Conservation (phyloP, 1,284 basidiomycete species). For the Phylloporus gajari region DNA sequence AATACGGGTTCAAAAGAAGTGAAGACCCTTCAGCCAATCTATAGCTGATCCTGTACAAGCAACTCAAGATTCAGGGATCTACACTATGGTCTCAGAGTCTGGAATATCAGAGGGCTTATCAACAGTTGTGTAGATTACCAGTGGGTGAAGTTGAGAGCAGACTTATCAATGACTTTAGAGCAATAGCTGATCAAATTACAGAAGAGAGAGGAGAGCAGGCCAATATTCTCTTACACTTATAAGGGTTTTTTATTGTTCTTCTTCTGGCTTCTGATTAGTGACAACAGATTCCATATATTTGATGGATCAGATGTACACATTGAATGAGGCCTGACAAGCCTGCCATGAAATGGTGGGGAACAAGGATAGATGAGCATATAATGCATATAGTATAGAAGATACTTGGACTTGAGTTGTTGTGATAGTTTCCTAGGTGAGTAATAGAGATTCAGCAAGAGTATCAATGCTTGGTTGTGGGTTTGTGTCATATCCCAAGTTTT, state of each 20-base stretch:
- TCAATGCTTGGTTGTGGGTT: slow-evolving; percentile 11
- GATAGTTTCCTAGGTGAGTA: slow-evolving; percentile 49
- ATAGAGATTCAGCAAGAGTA: slow-evolving; percentile 22
- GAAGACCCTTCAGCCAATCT: slow-evolving; percentile 73
- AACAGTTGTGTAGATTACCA: slow-evolving; percentile 57
- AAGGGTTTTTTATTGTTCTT: slow-evolving; percentile 58
- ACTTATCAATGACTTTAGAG: slow-evolving; percentile 49
- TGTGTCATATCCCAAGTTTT: too few species aligned
- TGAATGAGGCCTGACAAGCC: slow-evolving; percentile 85
- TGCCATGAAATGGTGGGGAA: too few species aligned
- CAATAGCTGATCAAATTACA: slow-evolving; percentile 70
- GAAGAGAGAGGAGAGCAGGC: slow-evolving; percentile 64
- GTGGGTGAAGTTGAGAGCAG: not conserved
- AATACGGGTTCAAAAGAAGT: slow-evolving; percentile 59
- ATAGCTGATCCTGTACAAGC: slow-evolving; percentile 81
- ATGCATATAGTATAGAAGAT: slow-evolving; percentile 6
- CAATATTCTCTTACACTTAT: slow-evolving; percentile 81
- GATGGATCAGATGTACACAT: slow-evolving; percentile 73
- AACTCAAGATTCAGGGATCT: slow-evolving; percentile 89
- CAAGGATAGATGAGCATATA: slow-evolving; percentile 67
- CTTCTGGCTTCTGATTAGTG: slow-evolving; percentile 13
- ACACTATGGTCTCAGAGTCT: slow-evolving; percentile 85
- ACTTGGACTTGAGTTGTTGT: slow-evolving; percentile 53
- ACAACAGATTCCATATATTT: slow-evolving; percentile 11
- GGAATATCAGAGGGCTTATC: slow-evolving; percentile 83